Percentiles rank a stretch among this genome's conserved stretches.
These are phyloP conservation scores for Epithemia pelagica DNA, from an alignment of 108 stramenopile species.

Conservation along the genomic window DNA sequence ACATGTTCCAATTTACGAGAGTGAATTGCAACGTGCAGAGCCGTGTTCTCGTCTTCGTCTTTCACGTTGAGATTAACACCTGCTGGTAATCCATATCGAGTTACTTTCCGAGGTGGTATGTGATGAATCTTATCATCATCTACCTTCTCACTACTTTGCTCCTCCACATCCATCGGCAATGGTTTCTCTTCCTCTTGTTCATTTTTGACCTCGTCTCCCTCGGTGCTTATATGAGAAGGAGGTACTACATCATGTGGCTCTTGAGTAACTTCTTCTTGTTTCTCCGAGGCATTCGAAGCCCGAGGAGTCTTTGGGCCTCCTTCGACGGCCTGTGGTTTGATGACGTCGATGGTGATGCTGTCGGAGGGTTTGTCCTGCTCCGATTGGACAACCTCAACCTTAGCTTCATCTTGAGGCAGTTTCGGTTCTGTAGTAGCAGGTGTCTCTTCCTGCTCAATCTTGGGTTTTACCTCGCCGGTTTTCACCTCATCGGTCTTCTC, in stretches of 20 bases:
- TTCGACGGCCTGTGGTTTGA: background rate
- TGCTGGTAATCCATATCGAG: background rate
- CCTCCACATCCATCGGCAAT: background rate
- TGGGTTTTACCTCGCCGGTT: background rate
- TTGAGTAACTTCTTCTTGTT: background rate
- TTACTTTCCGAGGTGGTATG: background rate
- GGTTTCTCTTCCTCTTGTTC: background rate
- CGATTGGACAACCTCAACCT: background rate
- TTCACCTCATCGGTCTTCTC: background rate
- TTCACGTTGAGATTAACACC: slow-evolving; percentile 64
- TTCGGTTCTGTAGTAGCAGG: background rate
- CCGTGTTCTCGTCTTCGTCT: slow-evolving; percentile 85
- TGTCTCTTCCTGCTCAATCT: background rate
- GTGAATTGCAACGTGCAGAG: slow-evolving; percentile 83
- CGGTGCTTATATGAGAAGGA: too few species aligned
- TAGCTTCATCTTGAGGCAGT: background rate
- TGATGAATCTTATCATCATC: background rate
- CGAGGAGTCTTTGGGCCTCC: background rate
- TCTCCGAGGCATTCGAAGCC: background rate
- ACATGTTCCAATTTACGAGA: slow-evolving; percentile 75
- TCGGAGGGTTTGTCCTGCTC: background rate
- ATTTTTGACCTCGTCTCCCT: background rate
- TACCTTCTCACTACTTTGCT: background rate
- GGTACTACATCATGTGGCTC: too few species aligned
- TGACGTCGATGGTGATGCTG: background rate